Evolutionary conservation across 495 filamentous ascomycete genomes (phyloP).

Genomic region (Cercophora samala): DNA sequence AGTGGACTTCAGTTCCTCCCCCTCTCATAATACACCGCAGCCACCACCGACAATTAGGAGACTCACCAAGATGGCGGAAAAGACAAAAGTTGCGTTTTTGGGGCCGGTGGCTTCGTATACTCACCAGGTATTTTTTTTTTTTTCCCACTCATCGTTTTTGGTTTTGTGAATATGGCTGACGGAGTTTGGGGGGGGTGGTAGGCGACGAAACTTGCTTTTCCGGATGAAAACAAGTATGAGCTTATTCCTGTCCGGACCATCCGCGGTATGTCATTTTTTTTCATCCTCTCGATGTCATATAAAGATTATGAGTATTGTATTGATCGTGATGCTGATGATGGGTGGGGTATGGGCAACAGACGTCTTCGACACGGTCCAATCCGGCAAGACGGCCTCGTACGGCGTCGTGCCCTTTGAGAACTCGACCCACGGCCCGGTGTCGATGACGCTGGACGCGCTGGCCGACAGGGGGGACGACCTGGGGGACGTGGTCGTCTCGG

Average conservation of each 20-base stretch:
- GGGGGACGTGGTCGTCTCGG: constrained; percentile 66
- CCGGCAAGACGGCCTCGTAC: constrained; percentile 52
- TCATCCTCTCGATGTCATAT: background rate
- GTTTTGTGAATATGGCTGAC: background rate
- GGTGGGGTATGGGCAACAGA: too few species aligned
- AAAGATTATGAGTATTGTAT: background rate
- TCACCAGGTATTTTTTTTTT: constrained; percentile 77
- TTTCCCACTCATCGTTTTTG: background rate
- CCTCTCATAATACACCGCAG: background rate
- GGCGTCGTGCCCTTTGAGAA: constrained; percentile 97
- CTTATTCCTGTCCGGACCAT: constrained; percentile 61
- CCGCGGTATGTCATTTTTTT: constrained; percentile 44
- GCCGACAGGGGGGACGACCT: constrained; percentile 63
- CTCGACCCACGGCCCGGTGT: constrained; percentile 86
- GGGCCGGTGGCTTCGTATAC: constrained; percentile 83
- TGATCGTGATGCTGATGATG: too few species aligned
- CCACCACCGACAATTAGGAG: background rate
- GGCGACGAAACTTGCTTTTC: constrained; percentile 67
- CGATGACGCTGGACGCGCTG: constrained; percentile 82
- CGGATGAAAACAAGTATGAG: constrained; percentile 44
- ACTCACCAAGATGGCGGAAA: background rate
- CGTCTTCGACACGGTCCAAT: constrained; percentile 76
- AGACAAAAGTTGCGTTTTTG: constrained; percentile 65
- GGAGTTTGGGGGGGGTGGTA: constrained; percentile 27
- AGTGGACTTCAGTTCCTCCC: background rate